Percentiles rank a stretch among this genome's conserved stretches.
These are phyloP conservation scores for Aureobasidium lini DNA, from an alignment of 2,329 filamentous ascomycete species.

Conservation along the genomic window DNA sequence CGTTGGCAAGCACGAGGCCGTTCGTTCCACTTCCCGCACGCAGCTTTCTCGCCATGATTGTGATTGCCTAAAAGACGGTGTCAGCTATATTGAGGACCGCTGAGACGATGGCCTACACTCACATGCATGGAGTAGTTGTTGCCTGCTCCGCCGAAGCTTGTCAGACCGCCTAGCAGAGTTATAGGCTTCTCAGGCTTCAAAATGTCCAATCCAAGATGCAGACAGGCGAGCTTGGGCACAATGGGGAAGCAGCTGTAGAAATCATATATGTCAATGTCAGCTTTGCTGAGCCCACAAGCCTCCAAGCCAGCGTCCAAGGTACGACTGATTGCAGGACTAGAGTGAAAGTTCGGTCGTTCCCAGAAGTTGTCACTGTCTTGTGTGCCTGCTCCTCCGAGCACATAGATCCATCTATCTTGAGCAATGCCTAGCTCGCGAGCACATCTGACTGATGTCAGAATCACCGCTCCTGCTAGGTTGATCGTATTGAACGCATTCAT, in stretches of 20 bases:
- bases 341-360: conserved; percentile 52
- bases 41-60: conserved; percentile 49
- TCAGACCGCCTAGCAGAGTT: conserved; percentile 57
- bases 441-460: conserved; percentile 51
- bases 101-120: conserved; percentile 18
- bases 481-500: conserved; percentile 68
- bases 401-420: conserved; percentile 53
- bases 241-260: conserved; percentile 66
- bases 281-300: conserved; percentile 38
- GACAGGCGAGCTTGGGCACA: conserved; percentile 58
- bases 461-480: conserved; percentile 54
- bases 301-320: conserved; percentile 50
- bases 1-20: conserved; percentile 58
- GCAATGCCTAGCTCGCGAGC: conserved; percentile 50
- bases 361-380: conserved; percentile 55
- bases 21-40: conserved; percentile 39
- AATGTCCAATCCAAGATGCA: conserved; percentile 50
- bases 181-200: conserved; percentile 43
- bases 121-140: conserved; percentile 67
- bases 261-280: conserved; percentile 54
- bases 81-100: conserved; percentile 18
- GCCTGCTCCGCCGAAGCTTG: conserved; percentile 61
- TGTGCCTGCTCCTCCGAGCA: conserved; percentile 56
- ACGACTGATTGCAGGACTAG: conserved; percentile 50
- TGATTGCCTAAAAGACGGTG: conserved; percentile 35